Conservation (phyloP, 257 asterid species). For the Knoxia roxburghii region DNA sequence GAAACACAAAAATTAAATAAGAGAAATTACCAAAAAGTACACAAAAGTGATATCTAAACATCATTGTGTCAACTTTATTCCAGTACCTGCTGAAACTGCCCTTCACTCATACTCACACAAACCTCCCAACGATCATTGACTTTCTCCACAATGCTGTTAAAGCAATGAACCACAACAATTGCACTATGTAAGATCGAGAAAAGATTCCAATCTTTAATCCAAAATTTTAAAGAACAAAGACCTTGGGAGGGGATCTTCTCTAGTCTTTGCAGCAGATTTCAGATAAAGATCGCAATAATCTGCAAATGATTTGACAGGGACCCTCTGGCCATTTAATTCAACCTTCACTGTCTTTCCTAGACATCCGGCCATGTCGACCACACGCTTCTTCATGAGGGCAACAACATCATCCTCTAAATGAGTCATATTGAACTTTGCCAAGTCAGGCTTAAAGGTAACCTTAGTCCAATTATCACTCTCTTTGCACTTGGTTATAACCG, state of each 20-base stretch:
- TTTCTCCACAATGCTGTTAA: conserved; percentile 62
- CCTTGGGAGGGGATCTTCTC: conserved; percentile 56
- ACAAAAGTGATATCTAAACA: not conserved
- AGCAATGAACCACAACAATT: conserved; percentile 4
- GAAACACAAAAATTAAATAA: not conserved
- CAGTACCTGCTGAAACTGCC: conserved; percentile 89
- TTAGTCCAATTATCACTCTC: conserved; percentile 85
- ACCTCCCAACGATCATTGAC: conserved; percentile 89
- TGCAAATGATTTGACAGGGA: conserved; percentile 68
- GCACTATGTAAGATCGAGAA: not conserved
- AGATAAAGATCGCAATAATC: conserved; percentile 79
- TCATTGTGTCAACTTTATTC: conserved; percentile 1
- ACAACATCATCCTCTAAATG: conserved; percentile 88
- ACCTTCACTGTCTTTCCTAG: conserved; percentile 90
- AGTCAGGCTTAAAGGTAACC: conserved; percentile 88
- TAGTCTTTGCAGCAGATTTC: conserved; percentile 39
- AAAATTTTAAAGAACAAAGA: conserved; percentile 1
- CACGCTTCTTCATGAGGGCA: conserved; percentile 92
- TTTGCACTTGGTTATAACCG: conserved; percentile 65
- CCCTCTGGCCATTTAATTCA: conserved; percentile 62
- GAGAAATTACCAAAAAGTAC: not conserved
- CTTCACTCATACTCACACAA: conserved; percentile 86
- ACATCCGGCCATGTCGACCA: conserved; percentile 85
- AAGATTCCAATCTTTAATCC: not conserved
- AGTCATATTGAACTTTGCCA: conserved; percentile 79